These are phyloP conservation scores for Yamadazyma friedrichii DNA, from an alignment of 1,139 yeast genomes.

Conservation along the genomic window DNA sequence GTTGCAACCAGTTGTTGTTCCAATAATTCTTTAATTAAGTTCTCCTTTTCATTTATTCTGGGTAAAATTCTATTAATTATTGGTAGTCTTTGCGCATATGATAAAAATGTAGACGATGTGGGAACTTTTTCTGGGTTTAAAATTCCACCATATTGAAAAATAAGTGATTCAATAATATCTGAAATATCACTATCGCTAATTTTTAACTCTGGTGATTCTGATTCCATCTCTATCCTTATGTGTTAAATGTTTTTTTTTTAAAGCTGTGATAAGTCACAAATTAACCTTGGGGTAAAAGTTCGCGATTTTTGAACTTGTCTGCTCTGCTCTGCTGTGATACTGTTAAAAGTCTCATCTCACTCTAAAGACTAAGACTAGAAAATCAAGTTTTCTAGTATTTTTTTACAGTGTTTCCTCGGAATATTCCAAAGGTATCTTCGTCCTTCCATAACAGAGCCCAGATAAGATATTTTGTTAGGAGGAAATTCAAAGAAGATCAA, in stretches of 20 bases:
- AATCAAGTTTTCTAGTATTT: background rate
- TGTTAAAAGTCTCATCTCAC: slow-evolving; percentile 2
- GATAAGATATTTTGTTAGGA: slow-evolving; percentile 1
- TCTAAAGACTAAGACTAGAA: background rate
- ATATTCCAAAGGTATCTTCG: slow-evolving; percentile 1
- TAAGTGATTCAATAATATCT: slow-evolving; percentile 15
- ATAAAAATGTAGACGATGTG: slow-evolving; percentile 7
- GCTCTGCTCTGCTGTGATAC: too few species aligned
- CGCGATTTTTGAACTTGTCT: too few species aligned
- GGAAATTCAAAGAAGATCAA: slow-evolving; percentile 1
- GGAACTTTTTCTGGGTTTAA: slow-evolving; percentile 1
- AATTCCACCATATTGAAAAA: slow-evolving; percentile 12
- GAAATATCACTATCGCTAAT: slow-evolving; percentile 9
- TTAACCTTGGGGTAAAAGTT: background rate
- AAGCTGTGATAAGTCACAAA: slow-evolving; percentile 1
- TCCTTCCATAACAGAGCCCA: background rate
- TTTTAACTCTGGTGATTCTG: background rate
- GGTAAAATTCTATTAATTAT: slow-evolving; percentile 28
- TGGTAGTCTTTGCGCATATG: slow-evolving; percentile 24
- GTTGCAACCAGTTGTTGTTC: slow-evolving; percentile 58
- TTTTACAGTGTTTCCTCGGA: slow-evolving; percentile 1
- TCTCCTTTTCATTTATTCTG: slow-evolving; percentile 25
- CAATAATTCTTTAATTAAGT: slow-evolving; percentile 29
- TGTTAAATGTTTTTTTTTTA: background rate
- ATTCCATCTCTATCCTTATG: background rate